Conservation (phyloP, 306 rosid species). For the Hippophae tibetana region DNA sequence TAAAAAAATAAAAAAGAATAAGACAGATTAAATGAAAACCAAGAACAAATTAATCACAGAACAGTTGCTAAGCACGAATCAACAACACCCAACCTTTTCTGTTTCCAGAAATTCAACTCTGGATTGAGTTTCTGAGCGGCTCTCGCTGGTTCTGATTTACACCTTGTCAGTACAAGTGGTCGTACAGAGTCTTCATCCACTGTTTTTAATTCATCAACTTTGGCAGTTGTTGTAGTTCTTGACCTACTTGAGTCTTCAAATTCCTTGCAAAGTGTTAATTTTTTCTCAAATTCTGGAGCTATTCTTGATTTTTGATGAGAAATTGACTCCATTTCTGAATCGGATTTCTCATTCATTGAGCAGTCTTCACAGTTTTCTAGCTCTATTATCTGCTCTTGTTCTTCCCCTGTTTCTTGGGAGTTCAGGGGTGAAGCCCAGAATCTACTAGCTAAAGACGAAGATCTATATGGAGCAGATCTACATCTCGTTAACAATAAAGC, state of each 20-base stretch:
- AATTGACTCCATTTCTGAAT: constrained; percentile 24
- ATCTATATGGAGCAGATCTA: constrained; percentile 73
- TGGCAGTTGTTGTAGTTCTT: constrained; percentile 26
- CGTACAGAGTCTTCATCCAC: constrained; percentile 18
- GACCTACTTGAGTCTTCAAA: constrained; percentile 29
- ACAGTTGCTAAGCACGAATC: constrained; percentile 33
- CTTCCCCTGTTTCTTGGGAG: constrained; percentile 26
- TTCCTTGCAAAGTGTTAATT: constrained; percentile 23
- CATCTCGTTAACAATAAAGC: constrained; percentile 66
- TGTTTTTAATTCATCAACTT: constrained; percentile 15
- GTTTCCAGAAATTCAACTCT: constrained; percentile 37
- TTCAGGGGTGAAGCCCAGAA: constrained; percentile 49
- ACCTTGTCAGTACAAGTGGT: constrained; percentile 54
- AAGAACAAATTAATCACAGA: constrained; percentile 33
- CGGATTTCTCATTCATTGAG: constrained; percentile 20
- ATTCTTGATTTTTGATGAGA: constrained; percentile 23
- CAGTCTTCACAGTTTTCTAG: constrained; percentile 12
- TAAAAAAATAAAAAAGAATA: constrained; percentile 4
- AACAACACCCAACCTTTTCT: constrained; percentile 36
- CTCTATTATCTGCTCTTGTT: constrained; percentile 9
- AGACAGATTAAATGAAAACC: background rate
- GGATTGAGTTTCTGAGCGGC: constrained; percentile 41
- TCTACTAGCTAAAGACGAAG: constrained; percentile 52
- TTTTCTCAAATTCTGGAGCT: constrained; percentile 25
- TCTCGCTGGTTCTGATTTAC: constrained; percentile 82